phyloP scores from a whole-genome alignment of 345 rosid genomes.

The Aquilaria yunnanensis region DNA sequence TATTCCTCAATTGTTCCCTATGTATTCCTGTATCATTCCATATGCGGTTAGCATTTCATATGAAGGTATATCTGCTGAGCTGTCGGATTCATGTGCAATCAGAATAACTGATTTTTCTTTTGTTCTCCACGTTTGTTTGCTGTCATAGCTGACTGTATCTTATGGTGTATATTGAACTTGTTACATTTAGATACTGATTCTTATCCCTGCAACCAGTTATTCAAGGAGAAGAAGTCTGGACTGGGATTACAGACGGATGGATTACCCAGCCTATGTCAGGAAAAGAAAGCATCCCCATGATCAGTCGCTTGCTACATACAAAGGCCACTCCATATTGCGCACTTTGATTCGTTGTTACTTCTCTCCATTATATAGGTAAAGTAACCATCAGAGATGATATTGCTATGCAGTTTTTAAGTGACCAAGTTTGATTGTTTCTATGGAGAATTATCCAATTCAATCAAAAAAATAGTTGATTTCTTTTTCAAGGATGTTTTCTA shows the following conservation, averaged over 20 bases:
- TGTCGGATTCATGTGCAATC: neutral
- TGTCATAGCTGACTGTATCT: neutral
- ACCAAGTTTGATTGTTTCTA: no score
- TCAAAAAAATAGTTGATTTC: no score
- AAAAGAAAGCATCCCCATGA: slow-evolving; percentile 43
- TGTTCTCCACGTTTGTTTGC: neutral
- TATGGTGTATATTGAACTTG: no score
- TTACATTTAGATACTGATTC: slow-evolving; percentile 1
- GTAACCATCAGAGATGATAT: neutral
- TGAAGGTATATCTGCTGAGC: neutral
- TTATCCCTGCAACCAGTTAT: slow-evolving; percentile 22
- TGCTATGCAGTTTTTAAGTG: no score
- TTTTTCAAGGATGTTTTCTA: no score
- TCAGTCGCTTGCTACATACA: slow-evolving; percentile 56
- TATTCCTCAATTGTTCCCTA: no score
- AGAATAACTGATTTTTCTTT: neutral
- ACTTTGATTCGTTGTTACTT: slow-evolving; percentile 67
- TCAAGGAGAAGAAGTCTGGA: slow-evolving; percentile 19
- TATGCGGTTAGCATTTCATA: no score
- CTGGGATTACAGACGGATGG: slow-evolving; percentile 67
- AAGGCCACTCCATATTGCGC: slow-evolving; percentile 52
- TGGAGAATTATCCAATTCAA: no score
- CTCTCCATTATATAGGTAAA: slow-evolving; percentile 61
- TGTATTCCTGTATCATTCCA: neutral
- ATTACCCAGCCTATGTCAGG: slow-evolving; percentile 37